A percentile compares a stretch with the other conserved stretches of the same genome.
Evolutionary conservation across 1,284 basidiomycete species (phyloP).

Genomic region (Veloporphyrellus conicus): DNA sequence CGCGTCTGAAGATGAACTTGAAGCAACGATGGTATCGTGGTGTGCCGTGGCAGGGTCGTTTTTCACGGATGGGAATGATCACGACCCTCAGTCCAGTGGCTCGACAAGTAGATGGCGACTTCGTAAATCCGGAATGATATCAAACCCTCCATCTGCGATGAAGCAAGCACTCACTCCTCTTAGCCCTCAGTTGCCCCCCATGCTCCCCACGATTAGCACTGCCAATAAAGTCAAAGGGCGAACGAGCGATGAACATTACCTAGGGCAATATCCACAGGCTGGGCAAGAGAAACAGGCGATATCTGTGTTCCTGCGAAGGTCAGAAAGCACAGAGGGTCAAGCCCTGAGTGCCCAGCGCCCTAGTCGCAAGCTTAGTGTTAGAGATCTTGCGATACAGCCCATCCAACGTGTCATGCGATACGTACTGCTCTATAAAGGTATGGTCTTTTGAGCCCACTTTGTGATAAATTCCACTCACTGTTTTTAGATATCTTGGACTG

Average conservation of each 20-base stretch:
- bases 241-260: neutral
- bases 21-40: slow-evolving; percentile 57
- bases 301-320: neutral
- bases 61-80: slow-evolving; percentile 38
- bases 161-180: slow-evolving; percentile 5
- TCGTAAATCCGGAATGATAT: slow-evolving; percentile 19
- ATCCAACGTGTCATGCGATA: slow-evolving; percentile 68
- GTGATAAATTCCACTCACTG: neutral
- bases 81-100: slow-evolving; percentile 1
- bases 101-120: slow-evolving; percentile 22
- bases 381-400: slow-evolving; percentile 66
- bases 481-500: slow-evolving; percentile 41
- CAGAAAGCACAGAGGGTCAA: slow-evolving; percentile 8
- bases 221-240: neutral
- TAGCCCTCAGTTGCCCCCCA: slow-evolving; percentile 13
- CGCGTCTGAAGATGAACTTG: slow-evolving; percentile 48
- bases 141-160: slow-evolving; percentile 3
- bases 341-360: slow-evolving; percentile 28
- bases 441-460: slow-evolving; percentile 14
- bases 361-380: slow-evolving; percentile 23
- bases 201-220: slow-evolving; percentile 9
- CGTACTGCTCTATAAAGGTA: slow-evolving; percentile 62
- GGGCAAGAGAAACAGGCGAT: neutral
- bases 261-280: neutral
- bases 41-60: slow-evolving; percentile 57